Percentiles rank a stretch among this genome's conserved stretches.
These are phyloP conservation scores for Termitomyces sp. DNA, from an alignment of 768 basidiomycete genomes.

Conservation along the genomic window DNA sequence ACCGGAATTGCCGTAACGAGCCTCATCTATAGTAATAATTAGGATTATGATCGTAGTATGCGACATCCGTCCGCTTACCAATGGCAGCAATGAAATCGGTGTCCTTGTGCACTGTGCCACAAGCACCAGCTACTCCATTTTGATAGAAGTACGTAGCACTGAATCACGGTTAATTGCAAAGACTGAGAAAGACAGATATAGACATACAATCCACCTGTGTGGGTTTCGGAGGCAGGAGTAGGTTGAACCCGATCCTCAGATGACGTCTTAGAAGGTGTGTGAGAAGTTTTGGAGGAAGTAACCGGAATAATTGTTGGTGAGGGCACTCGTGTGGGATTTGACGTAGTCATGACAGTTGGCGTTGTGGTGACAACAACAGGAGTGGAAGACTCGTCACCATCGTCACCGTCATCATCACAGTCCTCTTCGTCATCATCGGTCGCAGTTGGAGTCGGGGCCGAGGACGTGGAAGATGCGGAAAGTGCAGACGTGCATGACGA, in stretches of 20 bases:
- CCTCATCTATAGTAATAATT: conserved; percentile 31
- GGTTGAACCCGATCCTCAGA: conserved; percentile 5
- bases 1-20: conserved; percentile 44
- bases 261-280: conserved; percentile 6
- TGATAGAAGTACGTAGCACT: conserved; percentile 70
- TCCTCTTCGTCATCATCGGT: conserved; percentile 29
- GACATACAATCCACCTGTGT: conserved; percentile 43
- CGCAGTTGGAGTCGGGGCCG: conserved; percentile 20
- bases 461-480: conserved; percentile 20
- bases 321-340: conserved; percentile 4
- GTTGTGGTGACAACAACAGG: conserved; percentile 12
- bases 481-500: conserved; percentile 42
- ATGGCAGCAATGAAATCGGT: conserved; percentile 55
- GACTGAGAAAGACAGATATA: not conserved
- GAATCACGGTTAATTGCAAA: not conserved
- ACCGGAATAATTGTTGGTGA: conserved; percentile 13
- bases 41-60: not conserved
- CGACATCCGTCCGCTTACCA: conserved; percentile 31
- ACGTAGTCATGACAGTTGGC: conserved; percentile 11
- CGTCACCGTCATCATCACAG: conserved; percentile 21
- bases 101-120: conserved; percentile 61
- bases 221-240: conserved; percentile 7
- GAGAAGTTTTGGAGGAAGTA: conserved; percentile 12
- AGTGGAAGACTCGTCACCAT: conserved; percentile 12
- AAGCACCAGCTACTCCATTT: conserved; percentile 71